Evolutionary conservation across 2,329 filamentous ascomycete genomes (phyloP).

Genomic region (Ceratocystis diversiconidia): DNA sequence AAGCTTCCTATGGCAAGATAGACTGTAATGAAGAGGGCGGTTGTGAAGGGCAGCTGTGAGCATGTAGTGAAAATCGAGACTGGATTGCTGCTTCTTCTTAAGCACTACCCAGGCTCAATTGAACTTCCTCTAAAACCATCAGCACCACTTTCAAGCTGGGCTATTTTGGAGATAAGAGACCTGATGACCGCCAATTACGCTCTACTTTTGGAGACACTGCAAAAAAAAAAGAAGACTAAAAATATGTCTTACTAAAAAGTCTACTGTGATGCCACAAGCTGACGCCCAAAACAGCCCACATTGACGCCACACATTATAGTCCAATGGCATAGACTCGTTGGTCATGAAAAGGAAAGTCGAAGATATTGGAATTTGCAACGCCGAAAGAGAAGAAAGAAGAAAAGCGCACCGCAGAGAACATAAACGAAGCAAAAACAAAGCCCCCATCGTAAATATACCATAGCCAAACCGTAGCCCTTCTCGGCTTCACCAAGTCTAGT

Average conservation of each 20-base stretch:
- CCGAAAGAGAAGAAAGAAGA: neutral
- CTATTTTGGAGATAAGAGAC: neutral
- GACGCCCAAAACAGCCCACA: neutral
- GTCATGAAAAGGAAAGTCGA: neutral
- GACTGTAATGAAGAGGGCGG: too few species aligned
- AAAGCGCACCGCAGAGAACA: neutral
- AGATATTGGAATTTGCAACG: neutral
- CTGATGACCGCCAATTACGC: neutral
- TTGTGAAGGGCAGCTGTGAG: too few species aligned
- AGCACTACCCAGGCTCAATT: neutral
- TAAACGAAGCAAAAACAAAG: neutral
- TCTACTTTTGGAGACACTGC: neutral
- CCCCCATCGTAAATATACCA: neutral
- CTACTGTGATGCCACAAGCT: too few species aligned
- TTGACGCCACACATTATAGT: neutral
- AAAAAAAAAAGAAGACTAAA: neutral
- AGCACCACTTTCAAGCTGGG: neutral
- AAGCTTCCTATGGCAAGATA: too few species aligned
- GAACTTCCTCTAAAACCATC: neutral
- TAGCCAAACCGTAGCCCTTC: neutral
- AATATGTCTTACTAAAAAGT: neutral
- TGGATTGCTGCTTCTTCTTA: neutral
- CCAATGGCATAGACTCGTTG: neutral
- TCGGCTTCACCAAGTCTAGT: neutral
- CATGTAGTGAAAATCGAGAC: too few species aligned